Base-by-base conservation (phyloP, 1,284 basidiomycete genomes). In the Moesziomyces sp. region DNA sequence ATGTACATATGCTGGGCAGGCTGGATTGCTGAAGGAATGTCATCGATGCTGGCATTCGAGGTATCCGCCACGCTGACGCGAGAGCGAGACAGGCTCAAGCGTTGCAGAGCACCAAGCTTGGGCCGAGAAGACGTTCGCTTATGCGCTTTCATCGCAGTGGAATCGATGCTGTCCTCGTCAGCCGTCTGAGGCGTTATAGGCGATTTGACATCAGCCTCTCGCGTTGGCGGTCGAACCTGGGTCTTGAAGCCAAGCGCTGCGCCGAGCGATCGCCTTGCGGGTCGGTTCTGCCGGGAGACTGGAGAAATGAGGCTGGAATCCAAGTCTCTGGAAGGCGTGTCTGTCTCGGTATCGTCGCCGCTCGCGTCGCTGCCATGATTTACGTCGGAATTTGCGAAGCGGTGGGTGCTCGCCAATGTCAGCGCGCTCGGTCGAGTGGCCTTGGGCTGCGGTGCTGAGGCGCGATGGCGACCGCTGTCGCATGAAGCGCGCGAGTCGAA, bases 281-380 rank as follows among this genome's bases (percentile, higher is more conserved):
- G 34, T 7, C 55, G 63, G 21, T n/a, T 45, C 38, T 40, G 38
- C 38, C 16, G 18, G 16, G 38, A 16, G 14, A 18, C 14, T 18
- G 16, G 18, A 16, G 38, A 40, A 40, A 18, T 8, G 18, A 40
- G 38, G 16, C 38, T 18, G 6, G 38, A 40, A 40, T 40, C 8
- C 2, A 45, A 13, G 6, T 53, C 52, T 18, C 54, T 51, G 3
- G 45, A 40, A 4, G 58, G 69, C 26, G 48, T 45, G 8, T 73
- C 70, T 5, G 64, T 67, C 46, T 73, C 70, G 13, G 70, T 73
- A n/a, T 67, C 64, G 48, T 67, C 70, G 14, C 64, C 70, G 44
- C 61, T 63, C 3, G n/a, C 58, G 13, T 73, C 48, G 28, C 45
- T 52, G 24, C 50, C 46, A 10, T 24, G n/a, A 5, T 24, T n/a